These are phyloP conservation scores for Phytophthora hybrid DNA, from an alignment of 352 stramenopile species.

Conservation along the genomic window DNA sequence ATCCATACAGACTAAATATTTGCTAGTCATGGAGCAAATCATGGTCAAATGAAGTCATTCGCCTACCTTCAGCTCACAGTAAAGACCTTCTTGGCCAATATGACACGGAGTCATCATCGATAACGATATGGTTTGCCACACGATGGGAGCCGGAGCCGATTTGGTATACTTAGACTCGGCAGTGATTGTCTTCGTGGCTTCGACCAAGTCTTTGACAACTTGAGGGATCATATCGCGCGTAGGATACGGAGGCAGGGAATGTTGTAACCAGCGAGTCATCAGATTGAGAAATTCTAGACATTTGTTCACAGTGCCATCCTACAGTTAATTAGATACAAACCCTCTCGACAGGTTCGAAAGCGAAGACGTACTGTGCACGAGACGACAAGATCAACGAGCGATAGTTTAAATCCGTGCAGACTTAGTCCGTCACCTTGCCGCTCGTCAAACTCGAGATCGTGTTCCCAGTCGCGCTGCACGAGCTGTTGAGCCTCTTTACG, in stretches of 20 bases:
- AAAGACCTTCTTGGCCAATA: conserved; percentile 41
- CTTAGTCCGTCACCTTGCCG: conserved; percentile 49
- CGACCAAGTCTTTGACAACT: conserved; percentile 7
- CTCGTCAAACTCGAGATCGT: conserved; percentile 62
- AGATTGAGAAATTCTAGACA: conserved; percentile 63
- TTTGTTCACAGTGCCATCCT: conserved; percentile 49
- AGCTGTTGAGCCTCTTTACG: conserved; percentile 52
- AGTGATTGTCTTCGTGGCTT: neutral
- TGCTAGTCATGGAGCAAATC: neutral
- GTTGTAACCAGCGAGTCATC: conserved; percentile 49
- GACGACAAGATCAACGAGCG: conserved; percentile 55
- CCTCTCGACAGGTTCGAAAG: neutral
- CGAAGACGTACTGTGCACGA: conserved; percentile 50
- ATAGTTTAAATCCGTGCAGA: conserved; percentile 56
- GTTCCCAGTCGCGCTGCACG: conserved; percentile 52
- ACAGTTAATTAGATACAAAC: conserved; percentile 1
- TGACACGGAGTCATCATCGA: conserved; percentile 45
- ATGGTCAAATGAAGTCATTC: neutral
- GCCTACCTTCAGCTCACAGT: conserved; percentile 56
- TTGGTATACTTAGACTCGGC: conserved; percentile 13
- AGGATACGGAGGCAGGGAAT: conserved; percentile 35
- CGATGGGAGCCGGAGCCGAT: neutral
- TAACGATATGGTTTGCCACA: conserved; percentile 50
- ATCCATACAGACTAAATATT: neutral
- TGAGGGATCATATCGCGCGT: neutral